Evolutionary conservation across 192 early-diverging fungal genomes (phyloP), one percentile per base, ranked within the genome.

Genomic region (Rhizoclosmatium globosum): DNA sequence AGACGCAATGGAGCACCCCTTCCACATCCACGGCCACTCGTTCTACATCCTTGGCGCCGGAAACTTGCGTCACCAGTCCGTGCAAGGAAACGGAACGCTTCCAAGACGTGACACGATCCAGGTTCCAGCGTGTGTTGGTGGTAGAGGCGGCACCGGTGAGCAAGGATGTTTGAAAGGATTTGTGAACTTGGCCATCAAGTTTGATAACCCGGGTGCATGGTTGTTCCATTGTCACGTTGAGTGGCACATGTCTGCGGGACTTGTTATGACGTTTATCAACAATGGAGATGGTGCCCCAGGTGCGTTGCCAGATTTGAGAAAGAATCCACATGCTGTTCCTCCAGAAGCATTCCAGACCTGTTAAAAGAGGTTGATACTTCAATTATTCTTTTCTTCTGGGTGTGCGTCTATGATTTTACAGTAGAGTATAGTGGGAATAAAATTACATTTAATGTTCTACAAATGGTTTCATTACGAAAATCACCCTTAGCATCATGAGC

Each of bases 1-100:
- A 94, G 81, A 85, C 23, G 94, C 91, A 68, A 82, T 78, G 69
- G 94, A 96, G 2, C 72, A 72, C 62, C 85, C 89, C 60, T 89
- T 95, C 88, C 95, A 96, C 83, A 79, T 95, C 21, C 95, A 96
- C 77, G 94, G 94, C 2, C 92, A 94, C 80, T 82, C 82, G 6
- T 94, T 95, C 87, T 91, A 94, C 77, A 82, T 96, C 48, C 87
- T 95, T 23, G 19, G 7, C 7, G 4, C 19, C 7, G 60, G 60
- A 39, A 62, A 62, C 60, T 39, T 62, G 60, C 19, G 38, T 31
- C 60, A 62, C 60, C 60, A 62, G 21, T 19, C 50, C 6, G 17
- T 17, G 17, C 6, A 7, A 75, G 85, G 1, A 61, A 80, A 81
- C 43, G 77, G 80, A 6, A 92, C 89, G 53, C 93, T 93, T 4